Conservation (phyloP, 495 filamentous ascomycete species). For the Penicillium egyptiacum region DNA sequence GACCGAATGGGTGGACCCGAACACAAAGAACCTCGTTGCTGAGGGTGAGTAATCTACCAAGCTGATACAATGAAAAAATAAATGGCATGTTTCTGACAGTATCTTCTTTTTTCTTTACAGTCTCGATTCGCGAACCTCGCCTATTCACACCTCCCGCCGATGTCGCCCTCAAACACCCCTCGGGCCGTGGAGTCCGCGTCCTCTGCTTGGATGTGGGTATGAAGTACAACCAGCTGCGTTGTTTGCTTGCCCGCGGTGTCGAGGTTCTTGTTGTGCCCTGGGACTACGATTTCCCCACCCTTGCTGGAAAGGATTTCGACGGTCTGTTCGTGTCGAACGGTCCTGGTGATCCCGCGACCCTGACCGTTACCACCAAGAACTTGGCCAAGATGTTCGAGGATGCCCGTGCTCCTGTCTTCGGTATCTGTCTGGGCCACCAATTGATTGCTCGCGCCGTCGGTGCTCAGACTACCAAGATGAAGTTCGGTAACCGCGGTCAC, state of each 20-base stretch:
- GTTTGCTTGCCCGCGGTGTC: slow-evolving; percentile 85
- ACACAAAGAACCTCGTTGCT: slow-evolving; percentile 83
- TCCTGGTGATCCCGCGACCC: slow-evolving; percentile 87
- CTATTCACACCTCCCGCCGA: slow-evolving; percentile 71
- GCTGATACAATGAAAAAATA: background rate
- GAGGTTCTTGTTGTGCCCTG: slow-evolving; percentile 94
- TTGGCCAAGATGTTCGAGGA: slow-evolving; percentile 69
- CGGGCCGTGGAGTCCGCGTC: slow-evolving; percentile 79
- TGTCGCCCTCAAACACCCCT: slow-evolving; percentile 75
- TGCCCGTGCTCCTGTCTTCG: slow-evolving; percentile 84
- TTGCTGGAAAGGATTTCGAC: slow-evolving; percentile 80
- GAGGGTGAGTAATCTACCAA: slow-evolving; percentile 68
- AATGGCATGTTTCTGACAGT: slow-evolving; percentile 4
- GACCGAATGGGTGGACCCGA: slow-evolving; percentile 87
- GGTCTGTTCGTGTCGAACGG: slow-evolving; percentile 98
- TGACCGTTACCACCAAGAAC: slow-evolving; percentile 72
- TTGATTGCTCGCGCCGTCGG: slow-evolving; percentile 88
- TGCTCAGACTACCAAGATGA: slow-evolving; percentile 89
- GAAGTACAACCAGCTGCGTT: slow-evolving; percentile 96
- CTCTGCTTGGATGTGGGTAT: slow-evolving; percentile 93
- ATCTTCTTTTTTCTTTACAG: slow-evolving; percentile 44
- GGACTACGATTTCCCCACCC: slow-evolving; percentile 83
- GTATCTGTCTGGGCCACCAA: slow-evolving; percentile 96
- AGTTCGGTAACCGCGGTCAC: slow-evolving; percentile 97
- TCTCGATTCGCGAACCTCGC: slow-evolving; percentile 80